phyloP scores from a whole-genome alignment of 306 rosid species.

The Quercus glauca region DNA sequence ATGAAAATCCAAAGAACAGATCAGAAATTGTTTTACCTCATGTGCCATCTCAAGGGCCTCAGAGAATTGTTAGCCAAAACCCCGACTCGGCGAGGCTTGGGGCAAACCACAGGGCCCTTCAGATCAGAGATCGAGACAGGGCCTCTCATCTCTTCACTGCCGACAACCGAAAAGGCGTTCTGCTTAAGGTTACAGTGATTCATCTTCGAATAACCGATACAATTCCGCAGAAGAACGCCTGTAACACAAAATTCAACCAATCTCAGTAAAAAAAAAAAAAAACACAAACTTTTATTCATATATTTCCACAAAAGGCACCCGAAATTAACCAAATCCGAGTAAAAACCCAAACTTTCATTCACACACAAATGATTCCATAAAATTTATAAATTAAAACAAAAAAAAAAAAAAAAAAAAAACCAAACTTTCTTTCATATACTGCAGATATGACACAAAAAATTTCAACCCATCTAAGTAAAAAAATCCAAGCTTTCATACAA shows the following conservation, averaged over 20 bases:
- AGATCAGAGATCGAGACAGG: conserved; percentile 41
- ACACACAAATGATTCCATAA: not conserved
- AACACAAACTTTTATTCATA: not conserved
- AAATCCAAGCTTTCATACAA: not conserved
- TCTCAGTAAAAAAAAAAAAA: not conserved
- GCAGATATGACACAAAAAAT: not conserved
- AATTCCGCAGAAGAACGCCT: conserved; percentile 66
- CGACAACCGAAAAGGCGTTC: conserved; percentile 58
- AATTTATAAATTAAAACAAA: not conserved
- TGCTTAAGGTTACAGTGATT: conserved; percentile 63
- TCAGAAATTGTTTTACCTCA: conserved; percentile 33
- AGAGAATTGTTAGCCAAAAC: conserved; percentile 40
- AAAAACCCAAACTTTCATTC: not conserved
- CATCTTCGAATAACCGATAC: conserved; percentile 43
- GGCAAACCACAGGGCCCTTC: conserved; percentile 68
- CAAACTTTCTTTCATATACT: not conserved
- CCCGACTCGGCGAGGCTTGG: conserved; percentile 80
- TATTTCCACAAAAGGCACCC: too few relatives aligned
- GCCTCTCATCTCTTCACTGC: conserved; percentile 56
- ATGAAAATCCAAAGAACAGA: not conserved
- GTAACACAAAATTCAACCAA: conserved; percentile 6
- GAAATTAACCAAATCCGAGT: too few relatives aligned
- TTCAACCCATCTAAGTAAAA: not conserved
- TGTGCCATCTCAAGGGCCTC: conserved; percentile 58
- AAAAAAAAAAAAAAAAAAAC: not conserved